These are phyloP conservation scores for Phylloporus sp. DNA, from an alignment of 768 basidiomycete genomes.

Conservation along the genomic window DNA sequence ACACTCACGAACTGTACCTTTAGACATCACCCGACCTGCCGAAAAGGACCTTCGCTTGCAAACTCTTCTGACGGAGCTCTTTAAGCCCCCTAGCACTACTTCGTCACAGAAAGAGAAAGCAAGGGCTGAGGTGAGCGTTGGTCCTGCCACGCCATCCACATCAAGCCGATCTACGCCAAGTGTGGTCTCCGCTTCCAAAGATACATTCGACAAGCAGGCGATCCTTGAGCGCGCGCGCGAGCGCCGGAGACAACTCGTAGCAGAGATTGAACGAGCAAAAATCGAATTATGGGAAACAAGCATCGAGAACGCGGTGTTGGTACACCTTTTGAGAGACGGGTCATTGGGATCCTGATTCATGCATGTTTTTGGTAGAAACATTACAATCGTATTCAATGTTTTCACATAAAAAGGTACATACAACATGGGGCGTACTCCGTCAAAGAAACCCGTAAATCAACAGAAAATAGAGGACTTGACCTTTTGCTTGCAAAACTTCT, in stretches of 20 bases:
- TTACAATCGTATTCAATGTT: conserved; percentile 8
- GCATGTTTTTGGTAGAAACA: neutral
- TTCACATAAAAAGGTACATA: conserved; percentile 25
- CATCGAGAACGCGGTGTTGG: conserved; percentile 63
- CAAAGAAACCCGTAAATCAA: conserved; percentile 2
- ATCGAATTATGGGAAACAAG: conserved; percentile 71
- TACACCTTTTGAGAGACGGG: conserved; percentile 40
- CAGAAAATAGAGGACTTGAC: conserved; percentile 10
- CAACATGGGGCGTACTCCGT: conserved; percentile 1
- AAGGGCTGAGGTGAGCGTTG: neutral
- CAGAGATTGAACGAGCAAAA: conserved; percentile 57
- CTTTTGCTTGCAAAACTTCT: conserved; percentile 14
- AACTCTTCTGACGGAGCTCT: neutral
- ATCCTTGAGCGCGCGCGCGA: conserved; percentile 52
- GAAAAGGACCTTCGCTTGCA: neutral
- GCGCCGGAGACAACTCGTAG: conserved; percentile 46
- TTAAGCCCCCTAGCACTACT: neutral
- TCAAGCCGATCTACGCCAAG: conserved; percentile 2
- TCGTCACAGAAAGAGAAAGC: conserved; percentile 19
- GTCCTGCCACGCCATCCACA: neutral
- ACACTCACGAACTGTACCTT: conserved; percentile 4
- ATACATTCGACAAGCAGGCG: conserved; percentile 34
- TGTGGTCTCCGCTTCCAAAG: neutral
- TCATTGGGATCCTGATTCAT: neutral
- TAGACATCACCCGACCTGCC: conserved; percentile 7